Evolutionary conservation across 23 red algal genomes (phyloP).

Genomic region (Gracilariopsis chorda): DNA sequence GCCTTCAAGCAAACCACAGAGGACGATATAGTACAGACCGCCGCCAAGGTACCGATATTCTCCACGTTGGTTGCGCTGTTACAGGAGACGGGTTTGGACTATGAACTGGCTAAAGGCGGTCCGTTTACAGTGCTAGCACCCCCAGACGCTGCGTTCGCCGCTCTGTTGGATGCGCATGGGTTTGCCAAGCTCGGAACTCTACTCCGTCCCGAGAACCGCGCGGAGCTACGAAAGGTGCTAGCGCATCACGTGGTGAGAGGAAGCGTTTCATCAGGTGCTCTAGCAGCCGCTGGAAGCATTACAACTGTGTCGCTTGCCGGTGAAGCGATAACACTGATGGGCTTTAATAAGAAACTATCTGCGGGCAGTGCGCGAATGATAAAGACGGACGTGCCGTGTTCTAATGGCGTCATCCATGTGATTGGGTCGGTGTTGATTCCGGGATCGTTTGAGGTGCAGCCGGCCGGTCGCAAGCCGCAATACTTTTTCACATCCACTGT

Average conservation of each 20-base stretch:
- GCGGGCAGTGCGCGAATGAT: conserved; percentile 61
- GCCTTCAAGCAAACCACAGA: conserved; percentile 36
- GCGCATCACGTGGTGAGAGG: conserved; percentile 51
- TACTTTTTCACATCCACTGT: conserved; percentile 53
- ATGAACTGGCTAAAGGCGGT: conserved; percentile 56
- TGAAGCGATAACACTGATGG: conserved; percentile 33
- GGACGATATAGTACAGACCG: conserved; percentile 40
- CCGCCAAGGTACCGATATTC: conserved; percentile 53
- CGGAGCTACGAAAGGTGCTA: conserved; percentile 52
- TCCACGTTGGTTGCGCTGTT: conserved; percentile 48
- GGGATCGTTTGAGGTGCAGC: conserved; percentile 8
- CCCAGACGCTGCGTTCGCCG: conserved; percentile 53
- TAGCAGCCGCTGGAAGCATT: neutral
- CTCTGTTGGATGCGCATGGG: conserved; percentile 58
- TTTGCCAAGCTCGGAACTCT: conserved; percentile 25
- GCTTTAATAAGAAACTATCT: conserved; percentile 62
- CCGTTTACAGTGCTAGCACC: conserved; percentile 71
- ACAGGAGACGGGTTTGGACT: conserved; percentile 56
- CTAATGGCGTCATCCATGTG: conserved; percentile 75
- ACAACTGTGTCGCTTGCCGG: conserved; percentile 17
- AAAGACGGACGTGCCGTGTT: conserved; percentile 54
- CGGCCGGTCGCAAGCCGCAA: neutral
- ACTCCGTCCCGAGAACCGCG: conserved; percentile 68
- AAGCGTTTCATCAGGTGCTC: neutral
- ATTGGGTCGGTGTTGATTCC: conserved; percentile 54